Percentiles rank a stretch among this genome's conserved stretches.
phyloP scores from a whole-genome alignment of 2,329 filamentous ascomycete genomes.

The Cryphonectria radicalis region DNA sequence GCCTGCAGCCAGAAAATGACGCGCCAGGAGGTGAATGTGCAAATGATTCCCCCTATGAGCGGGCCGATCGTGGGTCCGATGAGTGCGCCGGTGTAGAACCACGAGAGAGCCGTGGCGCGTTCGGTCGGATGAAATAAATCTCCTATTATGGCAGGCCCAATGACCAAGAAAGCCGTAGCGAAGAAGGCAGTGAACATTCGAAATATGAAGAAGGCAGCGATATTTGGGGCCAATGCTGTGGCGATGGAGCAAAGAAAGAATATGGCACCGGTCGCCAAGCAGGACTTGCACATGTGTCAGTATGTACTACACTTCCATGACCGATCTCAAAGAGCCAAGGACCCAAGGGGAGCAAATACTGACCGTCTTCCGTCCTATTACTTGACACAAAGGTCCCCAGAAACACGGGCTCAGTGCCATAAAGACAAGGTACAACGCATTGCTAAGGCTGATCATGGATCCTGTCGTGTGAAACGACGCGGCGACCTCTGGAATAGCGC shows the following conservation, averaged over 20 bases:
- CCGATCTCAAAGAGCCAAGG: background rate
- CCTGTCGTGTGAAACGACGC: conserved; percentile 17
- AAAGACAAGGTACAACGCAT: conserved; percentile 65
- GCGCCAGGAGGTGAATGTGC: conserved; percentile 74
- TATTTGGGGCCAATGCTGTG: conserved; percentile 72
- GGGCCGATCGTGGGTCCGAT: conserved; percentile 73
- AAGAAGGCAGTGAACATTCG: conserved; percentile 75
- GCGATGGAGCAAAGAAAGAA: conserved; percentile 73
- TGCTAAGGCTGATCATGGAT: conserved; percentile 25
- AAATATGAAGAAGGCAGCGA: conserved; percentile 74
- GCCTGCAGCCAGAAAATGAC: conserved; percentile 80
- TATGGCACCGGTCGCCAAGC: conserved; percentile 53
- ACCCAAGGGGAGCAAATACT: conserved; percentile 34
- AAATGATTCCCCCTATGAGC: conserved; percentile 76
- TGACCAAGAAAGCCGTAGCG: conserved; percentile 74
- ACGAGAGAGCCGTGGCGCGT: conserved; percentile 73
- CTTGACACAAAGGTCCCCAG: conserved; percentile 73
- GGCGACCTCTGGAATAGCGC: conserved; percentile 23
- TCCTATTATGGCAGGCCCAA: conserved; percentile 53
- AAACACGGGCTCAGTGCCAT: conserved; percentile 74
- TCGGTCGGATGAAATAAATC: conserved; percentile 69
- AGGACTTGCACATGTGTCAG: conserved; percentile 50
- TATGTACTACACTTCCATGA: conserved; percentile 32
- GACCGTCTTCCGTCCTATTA: conserved; percentile 63
- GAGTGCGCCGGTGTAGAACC: conserved; percentile 73